Percentiles rank a stretch among this genome's conserved stretches.
Evolutionary conservation across 2,329 filamentous ascomycete species (phyloP).

Genomic region (Gremmenia infestans): DNA sequence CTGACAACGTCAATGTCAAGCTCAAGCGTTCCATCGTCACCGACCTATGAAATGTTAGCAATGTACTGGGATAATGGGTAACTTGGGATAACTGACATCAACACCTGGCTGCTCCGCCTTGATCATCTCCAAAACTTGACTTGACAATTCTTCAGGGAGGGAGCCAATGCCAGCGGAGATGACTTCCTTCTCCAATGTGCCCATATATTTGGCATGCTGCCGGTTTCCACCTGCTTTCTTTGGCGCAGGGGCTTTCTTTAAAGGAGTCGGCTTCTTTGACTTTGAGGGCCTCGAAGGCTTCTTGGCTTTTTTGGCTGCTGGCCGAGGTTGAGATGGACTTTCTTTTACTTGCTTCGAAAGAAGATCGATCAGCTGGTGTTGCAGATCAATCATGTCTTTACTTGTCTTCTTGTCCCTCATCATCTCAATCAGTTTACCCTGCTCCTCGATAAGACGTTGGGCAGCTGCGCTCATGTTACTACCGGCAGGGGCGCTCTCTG

Average conservation of each 20-base stretch:
- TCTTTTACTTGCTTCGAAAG: constrained; percentile 49
- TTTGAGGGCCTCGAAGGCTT: constrained; percentile 47
- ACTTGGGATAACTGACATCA: constrained; percentile 40
- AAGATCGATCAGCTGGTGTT: constrained; percentile 53
- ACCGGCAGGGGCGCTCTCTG: constrained; percentile 38
- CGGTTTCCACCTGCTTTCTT: constrained; percentile 43
- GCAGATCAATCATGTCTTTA: constrained; percentile 37
- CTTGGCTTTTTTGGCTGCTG: constrained; percentile 38
- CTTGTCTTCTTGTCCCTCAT: constrained; percentile 47
- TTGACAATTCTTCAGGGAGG: constrained; percentile 72
- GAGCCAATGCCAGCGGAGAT: constrained; percentile 82
- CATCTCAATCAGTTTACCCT: constrained; percentile 51
- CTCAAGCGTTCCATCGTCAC: constrained; percentile 51
- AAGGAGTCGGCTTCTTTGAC: constrained; percentile 33
- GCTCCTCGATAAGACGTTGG: constrained; percentile 49
- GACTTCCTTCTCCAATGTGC: constrained; percentile 81
- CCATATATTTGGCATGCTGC: constrained; percentile 43
- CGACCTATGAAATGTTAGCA: constrained; percentile 31
- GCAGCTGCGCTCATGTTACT: constrained; percentile 30
- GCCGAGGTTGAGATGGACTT: constrained; percentile 32
- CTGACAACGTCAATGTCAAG: constrained; percentile 55
- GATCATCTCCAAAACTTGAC: constrained; percentile 82
- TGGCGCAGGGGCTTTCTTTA: constrained; percentile 18
- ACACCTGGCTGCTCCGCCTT: constrained; percentile 75
- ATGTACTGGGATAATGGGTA: constrained; percentile 14